Percentiles rank a stretch among this genome's conserved stretches.
Conservation (phyloP, 2,329 filamentous ascomycete species). For the Colletotrichum sp. region DNA sequence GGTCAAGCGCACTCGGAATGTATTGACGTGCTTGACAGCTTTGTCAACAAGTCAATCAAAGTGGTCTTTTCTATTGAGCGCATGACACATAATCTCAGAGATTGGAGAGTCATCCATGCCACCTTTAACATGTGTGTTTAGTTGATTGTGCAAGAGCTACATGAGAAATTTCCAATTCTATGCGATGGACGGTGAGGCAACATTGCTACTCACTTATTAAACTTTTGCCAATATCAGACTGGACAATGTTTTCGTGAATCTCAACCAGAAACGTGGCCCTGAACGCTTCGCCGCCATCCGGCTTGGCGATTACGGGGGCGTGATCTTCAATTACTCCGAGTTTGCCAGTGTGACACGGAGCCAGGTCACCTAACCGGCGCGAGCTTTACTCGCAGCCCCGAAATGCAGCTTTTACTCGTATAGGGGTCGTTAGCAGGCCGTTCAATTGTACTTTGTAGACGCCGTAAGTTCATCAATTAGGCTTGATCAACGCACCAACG, state of each 20-base stretch:
- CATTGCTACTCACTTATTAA: background rate
- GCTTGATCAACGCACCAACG: background rate
- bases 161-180: background rate
- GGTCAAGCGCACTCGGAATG: background rate
- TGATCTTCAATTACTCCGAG: background rate
- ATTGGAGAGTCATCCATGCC: background rate
- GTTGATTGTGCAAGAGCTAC: background rate
- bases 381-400: slow-evolving; percentile 33
- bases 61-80: background rate
- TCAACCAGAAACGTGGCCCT: background rate
- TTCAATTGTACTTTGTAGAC: background rate
- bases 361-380: background rate
- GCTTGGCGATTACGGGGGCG: background rate
- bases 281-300: background rate
- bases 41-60: background rate
- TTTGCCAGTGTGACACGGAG: background rate
- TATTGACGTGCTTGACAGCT: background rate
- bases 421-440: background rate
- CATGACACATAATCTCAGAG: background rate
- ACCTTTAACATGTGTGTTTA: background rate
- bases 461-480: background rate
- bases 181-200: background rate
- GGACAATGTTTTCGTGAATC: background rate
- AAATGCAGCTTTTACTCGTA: background rate
- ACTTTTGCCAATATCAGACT: background rate